Percentiles rank a stretch among this genome's conserved stretches.
Conservation (phyloP, 352 stramenopile species). For the Aphanomyces stellatus region DNA sequence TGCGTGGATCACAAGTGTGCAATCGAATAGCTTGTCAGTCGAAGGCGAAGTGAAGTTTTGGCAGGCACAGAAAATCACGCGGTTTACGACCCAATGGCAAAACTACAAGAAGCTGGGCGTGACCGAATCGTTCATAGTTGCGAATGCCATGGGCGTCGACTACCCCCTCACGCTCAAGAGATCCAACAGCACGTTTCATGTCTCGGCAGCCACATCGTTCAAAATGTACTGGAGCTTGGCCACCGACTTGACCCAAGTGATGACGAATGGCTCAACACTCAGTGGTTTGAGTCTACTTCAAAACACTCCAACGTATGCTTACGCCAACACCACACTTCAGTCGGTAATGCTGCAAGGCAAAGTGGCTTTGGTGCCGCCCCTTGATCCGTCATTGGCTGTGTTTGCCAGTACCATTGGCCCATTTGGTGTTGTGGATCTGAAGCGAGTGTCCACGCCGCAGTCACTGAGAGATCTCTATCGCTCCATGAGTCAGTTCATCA, state of each 20-base stretch:
- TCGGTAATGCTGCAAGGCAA: no score
- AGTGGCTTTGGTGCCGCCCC: no score
- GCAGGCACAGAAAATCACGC: neutral
- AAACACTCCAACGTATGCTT: no score
- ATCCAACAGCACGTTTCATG: neutral
- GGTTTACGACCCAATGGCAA: neutral
- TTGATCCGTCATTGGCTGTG: no score
- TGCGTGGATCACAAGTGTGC: neutral
- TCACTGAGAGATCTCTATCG: neutral
- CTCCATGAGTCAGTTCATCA: neutral
- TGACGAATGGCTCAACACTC: no score
- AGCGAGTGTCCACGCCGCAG: neutral
- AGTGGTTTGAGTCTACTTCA: no score
- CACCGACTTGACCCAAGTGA: no score
- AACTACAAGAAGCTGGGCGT: neutral
- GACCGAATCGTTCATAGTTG: neutral
- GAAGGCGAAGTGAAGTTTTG: neutral
- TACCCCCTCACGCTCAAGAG: neutral
- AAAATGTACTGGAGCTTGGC: neutral
- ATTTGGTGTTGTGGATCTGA: slow-evolving; percentile 4
- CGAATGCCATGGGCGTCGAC: neutral
- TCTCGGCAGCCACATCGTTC: neutral
- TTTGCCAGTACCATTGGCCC: no score
- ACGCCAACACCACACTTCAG: no score
- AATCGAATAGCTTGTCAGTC: neutral